Percentiles rank a stretch among this genome's conserved stretches.
phyloP scores from a whole-genome alignment of 768 basidiomycete species.

The Harrya chromipes region DNA sequence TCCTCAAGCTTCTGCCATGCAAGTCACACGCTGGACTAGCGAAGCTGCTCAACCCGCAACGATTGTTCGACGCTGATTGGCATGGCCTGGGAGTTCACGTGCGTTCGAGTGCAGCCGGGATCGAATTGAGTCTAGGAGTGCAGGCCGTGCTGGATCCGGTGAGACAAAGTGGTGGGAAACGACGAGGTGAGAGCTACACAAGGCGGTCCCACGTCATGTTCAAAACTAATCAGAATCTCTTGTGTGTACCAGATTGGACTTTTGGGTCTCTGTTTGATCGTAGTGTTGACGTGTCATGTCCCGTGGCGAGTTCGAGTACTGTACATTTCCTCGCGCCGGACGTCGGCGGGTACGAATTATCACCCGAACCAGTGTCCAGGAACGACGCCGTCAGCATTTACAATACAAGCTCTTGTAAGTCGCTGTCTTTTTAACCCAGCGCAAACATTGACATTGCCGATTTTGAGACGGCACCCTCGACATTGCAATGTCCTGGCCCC shows the following conservation, averaged over 20 bases:
- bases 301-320: slow-evolving; percentile 60
- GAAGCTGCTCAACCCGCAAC: slow-evolving; percentile 77
- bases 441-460: background rate
- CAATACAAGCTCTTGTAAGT: slow-evolving; percentile 45
- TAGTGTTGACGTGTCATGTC: slow-evolving; percentile 60
- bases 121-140: slow-evolving; percentile 65
- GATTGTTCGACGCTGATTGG: slow-evolving; percentile 88
- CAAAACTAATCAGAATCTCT: slow-evolving; percentile 4
- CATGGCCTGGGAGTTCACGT: slow-evolving; percentile 85
- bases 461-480: slow-evolving; percentile 42
- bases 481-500: slow-evolving; percentile 54
- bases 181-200: slow-evolving; percentile 46
- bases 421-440: background rate
- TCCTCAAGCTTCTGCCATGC: slow-evolving; percentile 92
- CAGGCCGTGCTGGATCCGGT: slow-evolving; percentile 82
- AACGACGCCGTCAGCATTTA: slow-evolving; percentile 43
- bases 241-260: slow-evolving; percentile 60
- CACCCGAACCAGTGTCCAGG: slow-evolving; percentile 47
- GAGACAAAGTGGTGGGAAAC: slow-evolving; percentile 45
- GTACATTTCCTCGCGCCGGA: slow-evolving; percentile 49
- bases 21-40: slow-evolving; percentile 86
- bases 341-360: slow-evolving; percentile 41
- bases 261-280: slow-evolving; percentile 67
- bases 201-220: background rate
- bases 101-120: slow-evolving; percentile 52